These are phyloP conservation scores for Hemisphaericaspora nanyangensis DNA, from an alignment of 805 yeast genomes.

Conservation along the genomic window DNA sequence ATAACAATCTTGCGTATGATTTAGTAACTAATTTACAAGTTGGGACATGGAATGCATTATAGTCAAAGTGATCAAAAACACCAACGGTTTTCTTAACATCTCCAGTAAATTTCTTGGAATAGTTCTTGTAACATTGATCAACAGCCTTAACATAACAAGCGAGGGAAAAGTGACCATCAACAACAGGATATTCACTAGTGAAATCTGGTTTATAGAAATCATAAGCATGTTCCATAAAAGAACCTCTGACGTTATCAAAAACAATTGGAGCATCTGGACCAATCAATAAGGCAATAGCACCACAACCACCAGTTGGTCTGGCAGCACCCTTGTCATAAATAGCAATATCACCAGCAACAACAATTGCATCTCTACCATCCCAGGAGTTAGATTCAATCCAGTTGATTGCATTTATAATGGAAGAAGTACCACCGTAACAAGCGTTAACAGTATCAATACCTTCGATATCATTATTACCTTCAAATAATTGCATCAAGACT, in stretches of 20 bases:
- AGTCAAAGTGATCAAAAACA: conserved; percentile 70
- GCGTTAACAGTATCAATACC: conserved; percentile 96
- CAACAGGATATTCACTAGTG: conserved; percentile 93
- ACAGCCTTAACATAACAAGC: conserved; percentile 91
- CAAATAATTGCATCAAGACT: conserved; percentile 90
- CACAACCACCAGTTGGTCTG: conserved; percentile 99
- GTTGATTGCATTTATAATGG: conserved; percentile 87
- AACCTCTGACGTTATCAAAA: conserved; percentile 83
- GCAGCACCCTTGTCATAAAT: conserved; percentile 96
- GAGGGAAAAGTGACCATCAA: conserved; percentile 94
- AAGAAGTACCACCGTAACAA: conserved; percentile 97
- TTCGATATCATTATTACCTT: conserved; percentile 85
- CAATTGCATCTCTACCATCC: conserved; percentile 98
- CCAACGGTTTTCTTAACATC: conserved; percentile 53
- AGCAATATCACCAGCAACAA: conserved; percentile 97
- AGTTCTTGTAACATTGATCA: conserved; percentile 79
- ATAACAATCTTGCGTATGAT: conserved; percentile 87
- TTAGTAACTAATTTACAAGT: conserved; percentile 93
- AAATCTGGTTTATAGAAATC: conserved; percentile 98
- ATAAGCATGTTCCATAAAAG: conserved; percentile 94
- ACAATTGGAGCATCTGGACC: conserved; percentile 98
- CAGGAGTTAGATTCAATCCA: conserved; percentile 95
- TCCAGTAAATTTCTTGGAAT: conserved; percentile 65
- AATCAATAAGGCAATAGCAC: conserved; percentile 88
- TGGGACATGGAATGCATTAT: conserved; percentile 96